Percentiles rank a stretch among this genome's conserved stretches.
phyloP scores from a whole-genome alignment of 2,329 filamentous ascomycete species.

The Passalora sequoiae region DNA sequence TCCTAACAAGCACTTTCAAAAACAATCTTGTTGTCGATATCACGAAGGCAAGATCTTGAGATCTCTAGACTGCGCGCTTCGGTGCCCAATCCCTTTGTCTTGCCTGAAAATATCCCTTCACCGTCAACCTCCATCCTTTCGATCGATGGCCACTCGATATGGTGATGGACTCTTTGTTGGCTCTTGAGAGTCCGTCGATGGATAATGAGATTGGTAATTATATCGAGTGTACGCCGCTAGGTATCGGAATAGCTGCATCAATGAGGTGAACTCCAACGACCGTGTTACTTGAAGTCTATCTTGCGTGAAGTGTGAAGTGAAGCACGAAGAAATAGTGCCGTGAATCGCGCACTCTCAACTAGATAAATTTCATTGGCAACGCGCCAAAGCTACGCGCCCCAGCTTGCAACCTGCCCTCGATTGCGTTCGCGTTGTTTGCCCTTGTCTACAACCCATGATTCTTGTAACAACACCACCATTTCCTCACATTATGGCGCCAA shows the following conservation, averaged over 20 bases:
- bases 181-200: slow-evolving; percentile 32
- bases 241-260: too few relatives aligned
- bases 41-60: slow-evolving; percentile 41
- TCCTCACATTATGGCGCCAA: slow-evolving; percentile 5
- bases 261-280: too few relatives aligned
- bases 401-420: too few relatives aligned
- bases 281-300: too few relatives aligned
- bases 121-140: slow-evolving; percentile 59
- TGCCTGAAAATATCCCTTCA: slow-evolving; percentile 43
- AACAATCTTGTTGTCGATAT: slow-evolving; percentile 41
- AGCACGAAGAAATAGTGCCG: too few relatives aligned
- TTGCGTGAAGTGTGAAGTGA: too few relatives aligned
- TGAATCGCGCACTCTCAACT: too few relatives aligned
- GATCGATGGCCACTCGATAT: slow-evolving; percentile 61
- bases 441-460: background rate
- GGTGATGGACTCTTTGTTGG: slow-evolving; percentile 45
- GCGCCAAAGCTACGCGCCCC: too few relatives aligned
- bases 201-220: slow-evolving; percentile 30
- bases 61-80: slow-evolving; percentile 48
- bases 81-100: slow-evolving; percentile 48
- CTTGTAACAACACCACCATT: too few relatives aligned
- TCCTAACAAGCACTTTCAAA: slow-evolving; percentile 45
- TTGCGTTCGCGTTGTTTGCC: background rate
- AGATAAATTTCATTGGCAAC: too few relatives aligned
- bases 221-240: too few relatives aligned